Base-by-base conservation (phyloP, 2,329 filamentous ascomycete species). In the Aspergillus oerlinghausenensis region DNA sequence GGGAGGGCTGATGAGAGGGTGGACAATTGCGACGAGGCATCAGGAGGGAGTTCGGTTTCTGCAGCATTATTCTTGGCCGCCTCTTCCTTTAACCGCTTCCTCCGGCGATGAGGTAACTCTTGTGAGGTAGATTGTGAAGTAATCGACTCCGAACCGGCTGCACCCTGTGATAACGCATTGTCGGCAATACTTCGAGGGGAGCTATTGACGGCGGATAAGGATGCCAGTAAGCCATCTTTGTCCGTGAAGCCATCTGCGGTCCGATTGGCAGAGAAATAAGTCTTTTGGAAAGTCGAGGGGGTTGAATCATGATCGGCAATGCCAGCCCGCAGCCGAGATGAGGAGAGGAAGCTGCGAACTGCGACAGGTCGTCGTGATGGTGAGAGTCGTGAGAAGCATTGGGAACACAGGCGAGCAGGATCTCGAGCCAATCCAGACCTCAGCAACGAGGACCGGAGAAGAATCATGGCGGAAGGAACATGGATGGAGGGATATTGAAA, bases 11-110 rank as follows among this genome's bases (percentile, higher is more conserved):
- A 80, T 6, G 84, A 85, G 53, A 84, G 72, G 47, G 77, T 79
- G 6, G 84, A 84, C 43, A 88, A 73, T 59, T 80, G 81, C 23
- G 84, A 81, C 0, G 85, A 87, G 14, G 85, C 85, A 72, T 88
- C 84, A 19, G 76, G 81, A 7, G 84, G 81, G 5, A 84, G 72
- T 19, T 64, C 68, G 23, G 67, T 63, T 51, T 75, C 70, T 55
- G 67, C 38, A 54, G 60, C 52, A 49, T 58, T 52, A 45, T 61
- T 62, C 43, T 60, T 58, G 17, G 60, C 57, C 6, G 56, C 58
- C 38, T 68, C 65, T 29, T 70, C 67, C 63, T 76, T 78, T 60
- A 77, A 63, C 35, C 75, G 70, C 64, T 77, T 77, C 54, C 76
- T 74, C 53, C 75, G 67, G 52, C 75, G 68, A 62, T 77, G 75